Evolutionary conservation across 208 protist genomes (phyloP).

Genomic region (Crithidia brevicula): DNA sequence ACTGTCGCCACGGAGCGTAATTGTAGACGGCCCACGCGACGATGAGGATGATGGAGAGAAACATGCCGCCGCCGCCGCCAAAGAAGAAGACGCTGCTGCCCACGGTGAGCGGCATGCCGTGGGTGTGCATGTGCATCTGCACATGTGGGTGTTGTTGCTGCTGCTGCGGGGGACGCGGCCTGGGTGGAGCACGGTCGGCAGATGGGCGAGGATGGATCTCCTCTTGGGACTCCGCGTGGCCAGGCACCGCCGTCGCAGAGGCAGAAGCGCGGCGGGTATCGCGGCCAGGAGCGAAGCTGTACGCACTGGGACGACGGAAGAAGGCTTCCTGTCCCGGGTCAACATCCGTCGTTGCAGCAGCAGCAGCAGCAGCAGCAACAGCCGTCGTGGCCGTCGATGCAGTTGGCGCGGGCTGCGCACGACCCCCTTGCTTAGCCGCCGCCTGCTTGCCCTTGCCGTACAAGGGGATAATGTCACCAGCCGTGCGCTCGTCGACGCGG

Average conservation of each 20-base stretch:
- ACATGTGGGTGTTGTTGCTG: constrained; percentile 11
- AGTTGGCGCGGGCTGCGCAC: neutral
- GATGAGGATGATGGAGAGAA: constrained; percentile 35
- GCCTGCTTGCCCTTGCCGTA: constrained; percentile 64
- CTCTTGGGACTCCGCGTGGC: constrained; percentile 4
- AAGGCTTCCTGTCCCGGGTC: constrained; percentile 22
- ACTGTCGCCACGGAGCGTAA: constrained; percentile 59
- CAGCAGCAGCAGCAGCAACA: neutral
- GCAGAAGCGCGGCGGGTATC: constrained; percentile 1
- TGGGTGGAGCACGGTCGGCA: constrained; percentile 54
- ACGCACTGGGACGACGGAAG: constrained; percentile 30
- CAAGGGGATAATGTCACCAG: constrained; percentile 82
- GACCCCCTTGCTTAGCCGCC: constrained; percentile 3
- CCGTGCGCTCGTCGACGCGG: constrained; percentile 49
- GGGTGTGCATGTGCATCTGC: constrained; percentile 24
- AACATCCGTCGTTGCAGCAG: neutral
- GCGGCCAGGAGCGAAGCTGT: constrained; percentile 25
- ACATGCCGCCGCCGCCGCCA: constrained; percentile 38
- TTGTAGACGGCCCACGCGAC: constrained; percentile 49
- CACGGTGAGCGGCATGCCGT: constrained; percentile 44
- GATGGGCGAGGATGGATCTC: constrained; percentile 40
- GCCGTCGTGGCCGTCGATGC: constrained; percentile 5
- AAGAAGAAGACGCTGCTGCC: constrained; percentile 59
- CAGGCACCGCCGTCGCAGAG: too few species aligned
- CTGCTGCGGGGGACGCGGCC: constrained; percentile 33